Evolutionary conservation across 768 basidiomycete species (phyloP), one percentile per base, ranked within the genome.

Genomic region (Lentinula raphanica): DNA sequence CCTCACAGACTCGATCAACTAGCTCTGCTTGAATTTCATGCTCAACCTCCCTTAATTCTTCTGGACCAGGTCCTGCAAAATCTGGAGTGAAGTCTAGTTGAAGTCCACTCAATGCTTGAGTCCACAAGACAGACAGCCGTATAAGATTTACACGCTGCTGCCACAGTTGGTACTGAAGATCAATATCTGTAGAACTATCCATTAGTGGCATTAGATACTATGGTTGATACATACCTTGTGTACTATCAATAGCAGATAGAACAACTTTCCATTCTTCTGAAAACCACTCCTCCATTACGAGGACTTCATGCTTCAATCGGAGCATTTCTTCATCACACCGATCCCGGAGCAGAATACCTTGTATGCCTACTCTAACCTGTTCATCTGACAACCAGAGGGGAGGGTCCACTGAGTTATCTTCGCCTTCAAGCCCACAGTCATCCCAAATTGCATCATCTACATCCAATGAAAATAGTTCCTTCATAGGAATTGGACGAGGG

Each of bases 371-470:
- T 6, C 64, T 54, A 0, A 71, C 64, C 11, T 59, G 53, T 3
- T 66, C 58, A 62, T 74, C 63, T 2, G 64, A 60, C 0, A 73
- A 62, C 74, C 75, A 76, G 8, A 36, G 21, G 12, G 23, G 27
- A 0, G 65, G 64, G 11, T 62, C 17, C 21, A 45, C 42, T 49
- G 42, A 27, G 1, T 54, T 19, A 12, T 58, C 59, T 1, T 39
- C 51, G 25, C 31, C 57, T 38, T 60, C 63, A 23, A 74, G 61
- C 1, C 70, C 70, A 48, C 65, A 19, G 54, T 73, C 68, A 49
- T 72, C 65, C 71, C 74, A 76, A 17, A 74, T 72, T 17, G 63
- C 60, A 59, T 72, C 71, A 64, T 74, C 72, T 23, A 76, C 71
- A 63, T 74, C 72, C 0, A 76, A 61, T 1, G 58, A 54, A 42